Base-by-base conservation (phyloP, 1,284 basidiomycete species). In the Rhodotorula sp. region DNA sequence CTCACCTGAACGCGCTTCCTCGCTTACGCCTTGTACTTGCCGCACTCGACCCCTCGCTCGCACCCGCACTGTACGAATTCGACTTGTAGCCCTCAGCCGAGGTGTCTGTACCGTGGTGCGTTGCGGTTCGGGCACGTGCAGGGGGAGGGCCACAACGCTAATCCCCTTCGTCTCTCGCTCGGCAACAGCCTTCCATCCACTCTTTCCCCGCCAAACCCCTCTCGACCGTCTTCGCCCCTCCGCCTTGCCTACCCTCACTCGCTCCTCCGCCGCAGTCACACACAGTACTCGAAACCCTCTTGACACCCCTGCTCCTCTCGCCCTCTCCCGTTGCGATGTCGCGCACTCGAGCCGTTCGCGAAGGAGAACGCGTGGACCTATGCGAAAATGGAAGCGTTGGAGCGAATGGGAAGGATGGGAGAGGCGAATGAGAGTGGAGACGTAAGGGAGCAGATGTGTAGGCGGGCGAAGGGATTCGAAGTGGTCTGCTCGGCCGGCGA, bases 171-270 rank as follows among this genome's bases (percentile, higher is more conserved):
- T 27, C 55, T 13, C 44, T 0, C 32, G 10, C 22, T 27, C 62
- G n/a, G 19, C 17, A 7, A 7, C 27, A 19, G 27, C 20, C 62
- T 22, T 17, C 48, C n/a, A 55, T 64, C 27, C 13, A 34, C 27
- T 13, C 32, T 19, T 34, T 64, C 48, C 62, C 62, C 4, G 34
- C 55, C 55, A 55, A 64, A 29, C 55, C 58, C 55, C 62, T 64
- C 55, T 6, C 30, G 8, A 11, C 36, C 36, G 57, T 62, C 60
- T 62, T 62, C 48, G 17, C 58, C 47, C 27, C 22, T 51, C 27
- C 56, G 15, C 24, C 46, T 27, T 48, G 24, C n/a, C n/a, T 36
- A 36, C 4, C 39, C 27, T 9, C 17, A 4, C 2, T 44, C 30
- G 19, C 17, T 4, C 34, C 51, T 24, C 11, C 55, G 19, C 30